Base-by-base conservation (phyloP, 73 alveolate genomes). In the Effrenium voratum region DNA sequence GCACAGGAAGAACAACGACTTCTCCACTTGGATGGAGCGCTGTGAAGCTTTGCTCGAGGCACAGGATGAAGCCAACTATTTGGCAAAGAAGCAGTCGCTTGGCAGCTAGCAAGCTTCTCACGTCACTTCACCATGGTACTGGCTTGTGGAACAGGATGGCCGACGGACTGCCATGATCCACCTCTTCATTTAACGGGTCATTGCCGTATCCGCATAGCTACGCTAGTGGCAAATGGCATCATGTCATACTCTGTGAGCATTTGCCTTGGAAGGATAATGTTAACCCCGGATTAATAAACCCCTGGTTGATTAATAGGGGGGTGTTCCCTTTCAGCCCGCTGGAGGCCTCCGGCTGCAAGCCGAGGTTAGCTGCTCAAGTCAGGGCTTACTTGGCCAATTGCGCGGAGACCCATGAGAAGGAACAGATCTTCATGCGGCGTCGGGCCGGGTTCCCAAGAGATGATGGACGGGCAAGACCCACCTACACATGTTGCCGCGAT, bases 311-410 rank as follows among this genome's bases (percentile, higher is more conserved):
- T n/a, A n/a, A n/a, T n/a, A n/a, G n/a, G n/a, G 0, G 36, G 34
- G 30, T 59, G 73, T 59, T n/a, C 1, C 30, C 13, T 28, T 19
- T 5, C 36, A 59, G 73, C 22, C 73, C 73, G 73, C 46, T 72
- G 10, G 22, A 10, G 22, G 68, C 68, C 68, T 55, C 22, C 68
- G 10, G 68, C n/a, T n/a, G n/a, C n/a, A 55, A 55, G 22, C 73
- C 45, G 47, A 87, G 95, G 95, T 66, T 87, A 49, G 95, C 95
- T 43, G 95, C 95, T 30, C 95, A 87, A 87, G 95, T 87, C 66
- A 60, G 95, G n/a, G 76, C 95, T 15, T 87, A 87, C 85, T 28
- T 87, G 49, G 84, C 95, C 24, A 87, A 87, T n/a, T 87, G 95
- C 68, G 95, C 95, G 36, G 95, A 87, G 36, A 60, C 95, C 28